These are phyloP conservation scores for Mortierella sp. DNA, from an alignment of 371 early-diverging fungal species.

Conservation along the genomic window DNA sequence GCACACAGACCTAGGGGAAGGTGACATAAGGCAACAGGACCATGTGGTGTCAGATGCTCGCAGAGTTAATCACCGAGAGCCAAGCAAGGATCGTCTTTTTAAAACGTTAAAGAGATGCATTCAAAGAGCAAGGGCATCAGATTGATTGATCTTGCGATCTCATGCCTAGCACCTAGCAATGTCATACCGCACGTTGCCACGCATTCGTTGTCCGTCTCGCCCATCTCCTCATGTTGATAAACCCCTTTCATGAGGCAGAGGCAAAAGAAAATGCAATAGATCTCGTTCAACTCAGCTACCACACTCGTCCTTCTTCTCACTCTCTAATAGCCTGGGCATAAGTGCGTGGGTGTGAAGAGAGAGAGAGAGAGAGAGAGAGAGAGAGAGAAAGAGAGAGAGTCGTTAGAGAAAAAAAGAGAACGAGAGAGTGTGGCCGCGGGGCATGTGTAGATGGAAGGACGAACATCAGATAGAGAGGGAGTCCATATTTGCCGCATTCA, in stretches of 20 bases:
- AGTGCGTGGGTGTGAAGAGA: no score
- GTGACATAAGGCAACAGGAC: constrained; percentile 4
- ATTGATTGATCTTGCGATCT: not conserved
- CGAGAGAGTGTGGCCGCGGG: not conserved
- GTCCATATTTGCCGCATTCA: not conserved
- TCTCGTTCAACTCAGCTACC: no score
- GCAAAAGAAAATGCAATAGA: no score
- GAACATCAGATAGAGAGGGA: not conserved
- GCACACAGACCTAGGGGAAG: not conserved
- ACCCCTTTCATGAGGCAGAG: no score
- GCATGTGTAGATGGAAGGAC: not conserved
- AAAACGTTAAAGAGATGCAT: not conserved
- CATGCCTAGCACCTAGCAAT: not conserved
- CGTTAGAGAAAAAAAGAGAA: not conserved
- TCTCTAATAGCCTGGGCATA: no score
- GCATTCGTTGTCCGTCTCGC: not conserved
- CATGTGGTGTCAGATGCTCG: constrained; percentile 4
- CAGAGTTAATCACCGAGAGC: not conserved
- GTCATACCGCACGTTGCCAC: not conserved
- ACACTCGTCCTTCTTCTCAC: no score
- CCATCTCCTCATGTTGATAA: not conserved
- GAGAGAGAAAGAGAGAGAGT: not conserved
- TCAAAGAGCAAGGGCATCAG: not conserved
- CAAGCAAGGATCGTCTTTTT: not conserved
- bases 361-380: not conserved